Evolutionary conservation across 495 filamentous ascomycete genomes (phyloP), one percentile per base, ranked within the genome.

Genomic region (Penicillium ochrochloron): DNA sequence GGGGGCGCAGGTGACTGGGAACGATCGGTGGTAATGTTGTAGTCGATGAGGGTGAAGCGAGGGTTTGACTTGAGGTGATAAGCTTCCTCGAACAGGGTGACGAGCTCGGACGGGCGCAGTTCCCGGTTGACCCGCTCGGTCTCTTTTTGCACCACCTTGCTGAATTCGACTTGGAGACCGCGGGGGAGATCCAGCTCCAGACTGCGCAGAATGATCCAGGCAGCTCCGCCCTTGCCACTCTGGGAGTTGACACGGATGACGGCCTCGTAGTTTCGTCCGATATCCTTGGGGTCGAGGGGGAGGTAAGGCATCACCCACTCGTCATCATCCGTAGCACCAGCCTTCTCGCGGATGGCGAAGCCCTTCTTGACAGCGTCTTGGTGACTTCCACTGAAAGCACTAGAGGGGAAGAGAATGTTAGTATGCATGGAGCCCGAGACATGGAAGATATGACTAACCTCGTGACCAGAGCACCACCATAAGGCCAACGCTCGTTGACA

Each of bases 331-430:
- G 77, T 79, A 57, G 84, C 83, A 39, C 82, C 84, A 0, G 79
- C 74, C 34, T 83, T 75, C 72, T 93, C 83, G 51, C 94, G 88
- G 27, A 81, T 71, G 66, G 89, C 84, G 82, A 98, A 97, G 14
- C 95, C 94, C 81, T 98, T 98, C 81, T 96, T 96, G 80, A 99
- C 97, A 41, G 95, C 95, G 70, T 98, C 95, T 80, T 99, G 94
- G 75, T 97, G 94, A 31, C 90, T 65, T 65, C 65, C 65, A 39
- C 61, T 64, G 61, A 67, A 67, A n/a, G 65, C 65, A 21, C 50
- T 55, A 39, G 1, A 35, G 14, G 21, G 33, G n/a, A 27, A 23
- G 14, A 5, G 10, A 37, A 37, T 29, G 27, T 56, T 17, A 56
- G 53, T 15, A 56, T 21, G 14, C 5, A 35, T 23, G 19, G 14